Evolutionary conservation across 345 rosid genomes (phyloP).

Genomic region (Crucihimalaya himalaica): DNA sequence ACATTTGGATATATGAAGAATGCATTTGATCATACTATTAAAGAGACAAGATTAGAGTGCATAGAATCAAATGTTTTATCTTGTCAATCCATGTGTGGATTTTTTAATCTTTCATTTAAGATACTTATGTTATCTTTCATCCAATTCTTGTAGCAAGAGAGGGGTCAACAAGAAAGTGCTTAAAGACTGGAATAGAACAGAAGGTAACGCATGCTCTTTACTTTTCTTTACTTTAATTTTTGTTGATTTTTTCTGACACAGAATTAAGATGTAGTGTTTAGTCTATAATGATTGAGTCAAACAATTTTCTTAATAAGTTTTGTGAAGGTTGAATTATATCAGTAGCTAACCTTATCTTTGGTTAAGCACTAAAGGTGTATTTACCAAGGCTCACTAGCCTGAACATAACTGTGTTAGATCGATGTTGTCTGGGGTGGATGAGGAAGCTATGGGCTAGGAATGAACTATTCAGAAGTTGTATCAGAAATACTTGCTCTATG

Average conservation of each 20-base stretch:
- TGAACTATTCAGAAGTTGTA: constrained; percentile 86
- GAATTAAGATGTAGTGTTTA: too few relatives aligned
- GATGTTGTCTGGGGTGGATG: constrained; percentile 88
- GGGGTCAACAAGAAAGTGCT: neutral
- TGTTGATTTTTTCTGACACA: neutral
- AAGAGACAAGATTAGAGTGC: neutral
- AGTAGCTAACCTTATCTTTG: neutral
- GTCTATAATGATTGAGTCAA: too few relatives aligned
- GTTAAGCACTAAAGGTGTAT: neutral
- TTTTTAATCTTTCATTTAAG: too few relatives aligned
- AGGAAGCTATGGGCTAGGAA: constrained; percentile 78
- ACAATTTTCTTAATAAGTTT: too few relatives aligned
- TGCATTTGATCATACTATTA: neutral
- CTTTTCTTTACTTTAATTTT: neutral
- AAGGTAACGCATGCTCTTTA: neutral
- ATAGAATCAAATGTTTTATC: neutral
- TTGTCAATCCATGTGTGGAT: neutral
- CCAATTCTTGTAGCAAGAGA: too few relatives aligned
- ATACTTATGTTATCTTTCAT: too few relatives aligned
- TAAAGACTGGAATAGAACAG: neutral
- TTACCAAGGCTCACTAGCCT: neutral
- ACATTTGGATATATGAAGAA: neutral
- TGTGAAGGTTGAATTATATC: too few relatives aligned
- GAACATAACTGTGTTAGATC: constrained; percentile 50
- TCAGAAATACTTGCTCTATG: constrained; percentile 95